Conservation (phyloP, 2,329 filamentous ascomycete genomes). For the Geosmithia morbida region DNA sequence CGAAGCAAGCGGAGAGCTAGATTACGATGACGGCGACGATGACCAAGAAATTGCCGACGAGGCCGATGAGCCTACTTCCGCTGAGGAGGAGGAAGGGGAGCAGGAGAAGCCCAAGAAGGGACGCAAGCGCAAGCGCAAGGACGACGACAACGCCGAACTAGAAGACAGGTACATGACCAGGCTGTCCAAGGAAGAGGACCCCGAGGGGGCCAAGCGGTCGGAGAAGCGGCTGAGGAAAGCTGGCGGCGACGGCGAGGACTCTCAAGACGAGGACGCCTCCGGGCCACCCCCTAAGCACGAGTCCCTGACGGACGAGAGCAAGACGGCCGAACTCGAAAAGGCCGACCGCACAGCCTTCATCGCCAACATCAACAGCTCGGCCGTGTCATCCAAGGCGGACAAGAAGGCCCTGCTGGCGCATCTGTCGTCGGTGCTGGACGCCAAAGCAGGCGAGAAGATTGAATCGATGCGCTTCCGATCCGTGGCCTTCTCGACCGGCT, state of each 20-base stretch:
- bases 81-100: slow-evolving; percentile 13
- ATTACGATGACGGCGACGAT: slow-evolving; percentile 10
- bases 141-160: slow-evolving; percentile 50
- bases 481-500: slow-evolving; percentile 62
- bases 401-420: slow-evolving; percentile 68
- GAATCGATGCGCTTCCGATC: slow-evolving; percentile 92
- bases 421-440: slow-evolving; percentile 58
- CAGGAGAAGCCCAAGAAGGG: slow-evolving; percentile 24
- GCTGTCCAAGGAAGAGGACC: slow-evolving; percentile 38
- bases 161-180: slow-evolving; percentile 57
- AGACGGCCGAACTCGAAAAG: slow-evolving; percentile 59
- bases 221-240: slow-evolving; percentile 39
- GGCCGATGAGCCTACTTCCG: slow-evolving; percentile 14
- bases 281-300: slow-evolving; percentile 39
- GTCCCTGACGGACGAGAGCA: slow-evolving; percentile 36
- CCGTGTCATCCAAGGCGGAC: slow-evolving; percentile 67
- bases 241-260: slow-evolving; percentile 11
- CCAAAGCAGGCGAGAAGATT: slow-evolving; percentile 50
- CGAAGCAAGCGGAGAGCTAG: slow-evolving; percentile 10
- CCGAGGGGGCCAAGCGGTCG: slow-evolving; percentile 32
- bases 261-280: slow-evolving; percentile 26
- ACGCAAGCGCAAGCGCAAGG: slow-evolving; percentile 51
- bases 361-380: slow-evolving; percentile 73
- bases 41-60: slow-evolving; percentile 16
- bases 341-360: slow-evolving; percentile 84